Percentiles rank a stretch among this genome's conserved stretches.
Conservation (phyloP, 1,284 basidiomycete genomes). For the Wallemia mellicola region DNA sequence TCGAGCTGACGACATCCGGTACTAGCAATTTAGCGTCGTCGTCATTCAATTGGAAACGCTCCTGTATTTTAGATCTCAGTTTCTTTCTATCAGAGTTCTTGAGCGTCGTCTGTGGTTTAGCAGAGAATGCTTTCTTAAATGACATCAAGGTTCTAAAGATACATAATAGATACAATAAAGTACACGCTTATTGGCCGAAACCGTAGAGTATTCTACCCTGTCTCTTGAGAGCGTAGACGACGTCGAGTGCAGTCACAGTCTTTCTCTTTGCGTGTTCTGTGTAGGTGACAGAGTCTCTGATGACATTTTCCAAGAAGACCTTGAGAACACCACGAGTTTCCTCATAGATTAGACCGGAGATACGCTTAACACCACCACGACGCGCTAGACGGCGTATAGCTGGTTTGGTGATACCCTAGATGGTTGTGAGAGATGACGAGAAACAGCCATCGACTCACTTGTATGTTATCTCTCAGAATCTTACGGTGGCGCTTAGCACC, state of each 20-base stretch:
- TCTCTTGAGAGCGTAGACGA: conserved; percentile 72
- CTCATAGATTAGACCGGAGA: conserved; percentile 72
- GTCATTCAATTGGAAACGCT: not conserved
- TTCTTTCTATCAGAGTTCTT: conserved; percentile 3
- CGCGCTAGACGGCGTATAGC: conserved; percentile 78
- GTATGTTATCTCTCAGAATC: conserved; percentile 49
- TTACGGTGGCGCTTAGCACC: conserved; percentile 69
- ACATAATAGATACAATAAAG: not conserved
- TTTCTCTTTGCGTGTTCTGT: conserved; percentile 1
- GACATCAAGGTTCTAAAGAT: not conserved
- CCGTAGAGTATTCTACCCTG: conserved; percentile 67
- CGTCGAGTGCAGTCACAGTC: conserved; percentile 18
- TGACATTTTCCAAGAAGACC: conserved; percentile 32
- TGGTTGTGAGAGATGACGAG: not conserved
- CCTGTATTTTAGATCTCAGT: conserved; percentile 1
- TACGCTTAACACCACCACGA: conserved; percentile 85
- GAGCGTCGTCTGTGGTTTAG: not conserved
- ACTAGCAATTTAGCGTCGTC: conserved; percentile 4
- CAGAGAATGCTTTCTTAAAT: not conserved
- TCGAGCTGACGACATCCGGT: conserved; percentile 3
- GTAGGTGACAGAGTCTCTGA: conserved; percentile 38
- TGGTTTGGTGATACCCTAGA: conserved; percentile 52
- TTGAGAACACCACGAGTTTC: conserved; percentile 65
- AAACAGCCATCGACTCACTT: not conserved
- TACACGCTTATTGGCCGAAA: conserved; percentile 29